Evolutionary conservation across 345 rosid species (phyloP).

Genomic region (Litchi chinensis): DNA sequence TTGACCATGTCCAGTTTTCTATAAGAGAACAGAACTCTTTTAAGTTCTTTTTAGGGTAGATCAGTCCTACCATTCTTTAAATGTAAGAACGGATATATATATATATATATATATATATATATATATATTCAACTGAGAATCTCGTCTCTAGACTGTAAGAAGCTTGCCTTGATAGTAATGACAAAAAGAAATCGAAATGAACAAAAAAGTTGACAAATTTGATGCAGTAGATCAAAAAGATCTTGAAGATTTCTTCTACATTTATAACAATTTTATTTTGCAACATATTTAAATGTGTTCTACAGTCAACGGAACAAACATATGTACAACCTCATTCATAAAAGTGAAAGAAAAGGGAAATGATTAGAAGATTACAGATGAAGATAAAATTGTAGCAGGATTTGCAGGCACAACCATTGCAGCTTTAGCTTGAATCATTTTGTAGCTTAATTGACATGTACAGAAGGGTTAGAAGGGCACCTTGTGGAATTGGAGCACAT

Average conservation of each 20-base stretch:
- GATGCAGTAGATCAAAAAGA: not conserved
- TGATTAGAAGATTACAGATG: not conserved
- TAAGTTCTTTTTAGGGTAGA: not conserved
- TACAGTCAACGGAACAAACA: not conserved
- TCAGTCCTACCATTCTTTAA: not conserved
- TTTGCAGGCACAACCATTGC: not conserved
- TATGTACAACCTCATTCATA: constrained; percentile 3
- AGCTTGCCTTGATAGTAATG: not conserved
- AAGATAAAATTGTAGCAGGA: not conserved
- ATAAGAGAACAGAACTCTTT: not conserved
- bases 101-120: too few species aligned
- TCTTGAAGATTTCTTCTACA: constrained; percentile 19
- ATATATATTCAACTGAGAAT: not conserved
- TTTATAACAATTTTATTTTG: not conserved
- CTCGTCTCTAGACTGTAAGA: not conserved
- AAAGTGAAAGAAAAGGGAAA: not conserved
- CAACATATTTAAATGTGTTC: not conserved
- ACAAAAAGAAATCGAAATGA: not conserved
- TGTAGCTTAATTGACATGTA: constrained; percentile 92
- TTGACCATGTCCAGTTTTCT: not conserved
- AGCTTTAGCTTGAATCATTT: constrained; percentile 49
- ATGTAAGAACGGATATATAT: not conserved
- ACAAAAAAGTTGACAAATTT: not conserved
- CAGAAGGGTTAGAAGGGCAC: constrained; percentile 75
- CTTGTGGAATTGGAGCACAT: constrained; percentile 81